These are phyloP conservation scores for Melaleuca alternifolia DNA, from an alignment of 345 rosid species.

Conservation along the genomic window DNA sequence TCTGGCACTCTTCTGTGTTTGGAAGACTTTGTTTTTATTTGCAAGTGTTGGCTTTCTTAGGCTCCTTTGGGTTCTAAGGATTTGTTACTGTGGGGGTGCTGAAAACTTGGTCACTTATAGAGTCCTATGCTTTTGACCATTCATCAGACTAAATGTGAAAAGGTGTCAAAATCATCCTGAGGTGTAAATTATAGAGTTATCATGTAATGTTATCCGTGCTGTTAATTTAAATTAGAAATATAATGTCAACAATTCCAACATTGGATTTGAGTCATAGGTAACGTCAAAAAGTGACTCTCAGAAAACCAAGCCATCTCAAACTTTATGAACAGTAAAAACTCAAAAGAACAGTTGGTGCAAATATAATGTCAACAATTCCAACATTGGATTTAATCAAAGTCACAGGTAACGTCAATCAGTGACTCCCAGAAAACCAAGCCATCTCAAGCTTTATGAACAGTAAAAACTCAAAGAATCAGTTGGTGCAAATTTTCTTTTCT, in stretches of 20 bases:
- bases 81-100: neutral
- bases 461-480: neutral
- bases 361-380: too few relatives aligned
- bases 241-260: too few relatives aligned
- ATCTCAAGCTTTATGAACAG: too few relatives aligned
- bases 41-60: neutral
- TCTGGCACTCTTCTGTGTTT: neutral
- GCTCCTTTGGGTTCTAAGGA: neutral
- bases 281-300: neutral
- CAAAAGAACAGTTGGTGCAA: neutral
- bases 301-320: neutral
- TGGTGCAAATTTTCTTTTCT: neutral
- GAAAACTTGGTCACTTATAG: neutral
- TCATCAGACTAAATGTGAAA: neutral
- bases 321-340: neutral
- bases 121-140: neutral
- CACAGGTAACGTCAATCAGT: too few relatives aligned
- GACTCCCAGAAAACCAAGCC: too few relatives aligned
- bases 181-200: neutral
- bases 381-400: too few relatives aligned
- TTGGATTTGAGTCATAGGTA: too few relatives aligned
- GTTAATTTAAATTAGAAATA: too few relatives aligned
- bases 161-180: neutral
- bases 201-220: neutral
- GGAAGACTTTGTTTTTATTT: neutral